Evolutionary conservation across 1,139 yeast species (phyloP), one percentile per base, ranked within the genome.

Genomic region (Kodamaea ohmeri): DNA sequence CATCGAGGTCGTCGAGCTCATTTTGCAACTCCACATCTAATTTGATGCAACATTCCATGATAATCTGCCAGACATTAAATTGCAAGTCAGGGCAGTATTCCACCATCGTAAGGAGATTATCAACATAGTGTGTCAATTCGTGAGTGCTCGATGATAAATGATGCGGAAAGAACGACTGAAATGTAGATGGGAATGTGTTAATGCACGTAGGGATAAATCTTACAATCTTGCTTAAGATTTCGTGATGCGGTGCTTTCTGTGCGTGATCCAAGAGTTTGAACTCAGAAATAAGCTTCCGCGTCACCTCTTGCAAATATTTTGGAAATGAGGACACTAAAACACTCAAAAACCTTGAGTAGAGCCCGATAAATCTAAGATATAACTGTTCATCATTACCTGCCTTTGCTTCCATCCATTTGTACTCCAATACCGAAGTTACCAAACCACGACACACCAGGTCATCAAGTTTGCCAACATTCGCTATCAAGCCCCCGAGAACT

Each of bases 11-110:
- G 49, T 87, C 96, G 45, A 86, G 63, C 52, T 85, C 95, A 52
- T 87, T 89, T 55, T 88, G 96, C 43, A 90, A 68, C 59, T 89
- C 97, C n/a, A 90, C 96, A 61, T 92, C 98, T 32, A 92, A 68
- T 49, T 88, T 86, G 44, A 92, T 88, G 39, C 87, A 74, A 47
- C 80, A 77, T 58, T 90, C 96, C 32, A 88, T 67, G 16, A 90
- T 71, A 41, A 87, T 62, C 20, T 83, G 83, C 97, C 97, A 90
- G 6, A 86, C 72, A 39, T 79, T 78, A 48, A 76, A 75, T 48
- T 80, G 77, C 46, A 88, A 65, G 50, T 88, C 96, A 4, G 80
- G 78, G 48, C 92, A 85, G 57, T 90, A 90, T 8, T 70, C 67
- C 20, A 80, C 65, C 27, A 86, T 59, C 25, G 58, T 55, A 38